These are phyloP conservation scores for Pseudogymnoascus pannorum DNA, from an alignment of 2,329 filamentous ascomycete genomes.

Conservation along the genomic window DNA sequence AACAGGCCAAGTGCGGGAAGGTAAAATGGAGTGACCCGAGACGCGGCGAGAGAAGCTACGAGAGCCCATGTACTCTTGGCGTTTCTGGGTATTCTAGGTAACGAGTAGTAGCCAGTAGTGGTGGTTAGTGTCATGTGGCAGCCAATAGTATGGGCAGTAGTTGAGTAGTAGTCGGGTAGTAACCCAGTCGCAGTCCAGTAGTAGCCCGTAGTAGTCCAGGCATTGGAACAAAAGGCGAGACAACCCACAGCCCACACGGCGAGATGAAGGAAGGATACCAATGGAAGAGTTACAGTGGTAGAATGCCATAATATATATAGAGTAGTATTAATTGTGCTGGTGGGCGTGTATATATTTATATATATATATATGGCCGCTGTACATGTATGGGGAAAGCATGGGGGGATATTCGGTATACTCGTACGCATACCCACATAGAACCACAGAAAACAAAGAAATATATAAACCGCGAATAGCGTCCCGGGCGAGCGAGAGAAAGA, in stretches of 20 bases:
- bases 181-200: too few species aligned
- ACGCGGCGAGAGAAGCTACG: neutral
- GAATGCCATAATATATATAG: neutral
- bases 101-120: neutral
- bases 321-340: neutral
- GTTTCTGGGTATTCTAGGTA: too few species aligned
- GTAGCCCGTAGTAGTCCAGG: too few species aligned
- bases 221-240: constrained; percentile 3
- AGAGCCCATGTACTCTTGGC: neutral
- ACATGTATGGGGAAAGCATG: too few species aligned
- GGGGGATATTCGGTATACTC: neutral
- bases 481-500: too few species aligned
- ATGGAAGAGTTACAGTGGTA: neutral
- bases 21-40: constrained; percentile 1
- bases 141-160: neutral
- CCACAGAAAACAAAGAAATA: too few species aligned
- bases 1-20: neutral
- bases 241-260: neutral
- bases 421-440: neutral
- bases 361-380: neutral
- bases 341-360: neutral
- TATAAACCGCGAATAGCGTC: too few species aligned
- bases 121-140: neutral
- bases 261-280: neutral
- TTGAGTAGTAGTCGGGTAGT: too few species aligned